Percentiles rank a stretch among this genome's conserved stretches.
phyloP scores from a whole-genome alignment of 441 rosid species.

The Lepidium campestre region DNA sequence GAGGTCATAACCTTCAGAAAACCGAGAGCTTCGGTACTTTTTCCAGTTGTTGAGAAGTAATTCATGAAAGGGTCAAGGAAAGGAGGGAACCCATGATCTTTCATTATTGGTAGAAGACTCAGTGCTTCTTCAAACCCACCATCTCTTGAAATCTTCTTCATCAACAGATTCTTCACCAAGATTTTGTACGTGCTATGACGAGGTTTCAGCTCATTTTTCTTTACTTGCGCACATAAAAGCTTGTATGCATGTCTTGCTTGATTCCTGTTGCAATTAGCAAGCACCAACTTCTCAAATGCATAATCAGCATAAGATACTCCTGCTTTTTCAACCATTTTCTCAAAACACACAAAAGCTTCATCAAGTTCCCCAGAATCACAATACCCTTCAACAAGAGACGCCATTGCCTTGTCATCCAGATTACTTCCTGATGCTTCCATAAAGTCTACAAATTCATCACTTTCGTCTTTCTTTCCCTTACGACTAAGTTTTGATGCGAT shows the following conservation, averaged over 20 bases:
- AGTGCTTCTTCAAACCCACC: constrained; percentile 70
- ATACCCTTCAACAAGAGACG: constrained; percentile 60
- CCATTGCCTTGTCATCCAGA: constrained; percentile 53
- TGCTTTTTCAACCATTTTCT: constrained; percentile 42
- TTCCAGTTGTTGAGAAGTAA: constrained; percentile 66
- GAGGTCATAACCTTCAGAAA: constrained; percentile 60
- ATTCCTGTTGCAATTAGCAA: constrained; percentile 52
- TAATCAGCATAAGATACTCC: constrained; percentile 36
- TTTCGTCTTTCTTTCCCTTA: constrained; percentile 49
- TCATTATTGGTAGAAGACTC: constrained; percentile 62
- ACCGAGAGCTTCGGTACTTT: constrained; percentile 52
- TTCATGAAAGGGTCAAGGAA: constrained; percentile 56
- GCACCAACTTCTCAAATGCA: constrained; percentile 58
- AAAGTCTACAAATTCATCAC: constrained; percentile 36
- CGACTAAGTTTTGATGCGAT: constrained; percentile 52
- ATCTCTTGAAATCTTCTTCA: constrained; percentile 44
- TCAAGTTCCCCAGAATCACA: constrained; percentile 59
- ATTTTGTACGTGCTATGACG: constrained; percentile 52
- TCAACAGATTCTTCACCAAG: constrained; percentile 53
- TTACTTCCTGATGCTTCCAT: constrained; percentile 43
- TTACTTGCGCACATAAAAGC: constrained; percentile 37
- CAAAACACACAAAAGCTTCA: constrained; percentile 54
- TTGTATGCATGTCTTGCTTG: constrained; percentile 60
- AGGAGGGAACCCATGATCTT: constrained; percentile 70
- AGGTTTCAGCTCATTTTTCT: constrained; percentile 44